A percentile compares a stretch with the other conserved stretches of the same genome.
Conservation (phyloP, 352 stramenopile species). For the Pythium brassicae region DNA sequence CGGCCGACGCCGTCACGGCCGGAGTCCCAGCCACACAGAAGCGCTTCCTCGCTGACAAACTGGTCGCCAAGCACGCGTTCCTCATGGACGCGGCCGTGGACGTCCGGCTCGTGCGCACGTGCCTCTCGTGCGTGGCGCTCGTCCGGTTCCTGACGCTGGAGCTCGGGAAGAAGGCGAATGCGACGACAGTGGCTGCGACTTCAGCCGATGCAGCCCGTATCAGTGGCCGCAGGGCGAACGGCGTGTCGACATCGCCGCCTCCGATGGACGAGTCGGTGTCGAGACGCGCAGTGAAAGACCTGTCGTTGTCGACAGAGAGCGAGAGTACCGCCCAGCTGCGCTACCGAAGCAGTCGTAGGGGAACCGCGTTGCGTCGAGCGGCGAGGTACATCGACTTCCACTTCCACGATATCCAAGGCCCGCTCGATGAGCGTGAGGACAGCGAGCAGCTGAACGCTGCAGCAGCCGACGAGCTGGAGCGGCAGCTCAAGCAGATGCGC, state of each 20-base stretch:
- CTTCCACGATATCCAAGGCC: not conserved
- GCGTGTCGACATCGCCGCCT: not conserved
- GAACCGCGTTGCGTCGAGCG: not conserved
- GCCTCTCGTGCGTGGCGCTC: constrained; percentile 52
- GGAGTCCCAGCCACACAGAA: constrained; percentile 30
- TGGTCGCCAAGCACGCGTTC: constrained; percentile 62
- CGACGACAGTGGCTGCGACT: constrained; percentile 4
- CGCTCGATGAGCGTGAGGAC: not conserved
- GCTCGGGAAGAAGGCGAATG: constrained; percentile 17
- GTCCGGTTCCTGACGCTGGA: constrained; percentile 52
- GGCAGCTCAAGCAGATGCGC: constrained; percentile 13
- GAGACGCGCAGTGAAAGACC: constrained; percentile 5
- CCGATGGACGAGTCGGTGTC: constrained; percentile 6
- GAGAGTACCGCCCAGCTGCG: not conserved
- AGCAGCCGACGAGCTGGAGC: not conserved
- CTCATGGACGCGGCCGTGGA: constrained; percentile 70
- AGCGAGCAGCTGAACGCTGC: not conserved
- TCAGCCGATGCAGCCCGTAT: not conserved
- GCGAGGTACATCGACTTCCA: not conserved
- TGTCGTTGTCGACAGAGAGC: constrained; percentile 7
- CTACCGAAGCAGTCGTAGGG: not conserved
- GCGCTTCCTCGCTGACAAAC: constrained; percentile 31
- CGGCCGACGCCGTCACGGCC: constrained; percentile 9
- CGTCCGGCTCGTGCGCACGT: constrained; percentile 45
- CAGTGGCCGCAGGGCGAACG: not conserved